Conservation (phyloP, 1,139 yeast genomes). For the Suhomyces taliae region DNA sequence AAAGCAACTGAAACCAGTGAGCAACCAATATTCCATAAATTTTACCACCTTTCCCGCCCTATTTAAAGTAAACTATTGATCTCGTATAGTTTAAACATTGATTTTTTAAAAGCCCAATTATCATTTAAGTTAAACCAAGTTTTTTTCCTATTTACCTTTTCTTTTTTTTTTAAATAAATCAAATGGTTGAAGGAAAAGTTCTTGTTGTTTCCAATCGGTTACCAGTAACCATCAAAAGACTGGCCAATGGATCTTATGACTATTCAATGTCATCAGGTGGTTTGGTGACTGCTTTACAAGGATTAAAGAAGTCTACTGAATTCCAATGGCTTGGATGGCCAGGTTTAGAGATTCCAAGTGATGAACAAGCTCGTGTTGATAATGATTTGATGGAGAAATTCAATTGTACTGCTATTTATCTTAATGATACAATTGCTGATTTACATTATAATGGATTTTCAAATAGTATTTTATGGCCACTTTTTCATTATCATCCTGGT, state of each 20-base stretch:
- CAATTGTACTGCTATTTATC: slow-evolving; percentile 86
- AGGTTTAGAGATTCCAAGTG: slow-evolving; percentile 77
- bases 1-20: background rate
- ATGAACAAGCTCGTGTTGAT: slow-evolving; percentile 69
- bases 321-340: slow-evolving; percentile 99
- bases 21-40: background rate
- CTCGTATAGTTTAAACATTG: too few relatives aligned
- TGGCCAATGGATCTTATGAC: slow-evolving; percentile 57
- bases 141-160: too few relatives aligned
- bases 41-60: too few relatives aligned
- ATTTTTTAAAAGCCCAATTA: too few relatives aligned
- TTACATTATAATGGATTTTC: slow-evolving; percentile 95
- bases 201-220: slow-evolving; percentile 91
- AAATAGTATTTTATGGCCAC: slow-evolving; percentile 92
- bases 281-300: slow-evolving; percentile 91
- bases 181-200: slow-evolving; percentile 59
- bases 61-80: too few relatives aligned
- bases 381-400: slow-evolving; percentile 72
- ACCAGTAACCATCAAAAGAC: slow-evolving; percentile 85
- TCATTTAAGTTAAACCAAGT: too few relatives aligned
- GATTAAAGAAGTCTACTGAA: slow-evolving; percentile 77
- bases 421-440: slow-evolving; percentile 88
- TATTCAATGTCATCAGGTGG: slow-evolving; percentile 96
- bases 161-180: too few relatives aligned
- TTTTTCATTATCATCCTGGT: slow-evolving; percentile 98